Conservation (phyloP, 1,284 basidiomycete species). For the Trichosporon sp. region DNA sequence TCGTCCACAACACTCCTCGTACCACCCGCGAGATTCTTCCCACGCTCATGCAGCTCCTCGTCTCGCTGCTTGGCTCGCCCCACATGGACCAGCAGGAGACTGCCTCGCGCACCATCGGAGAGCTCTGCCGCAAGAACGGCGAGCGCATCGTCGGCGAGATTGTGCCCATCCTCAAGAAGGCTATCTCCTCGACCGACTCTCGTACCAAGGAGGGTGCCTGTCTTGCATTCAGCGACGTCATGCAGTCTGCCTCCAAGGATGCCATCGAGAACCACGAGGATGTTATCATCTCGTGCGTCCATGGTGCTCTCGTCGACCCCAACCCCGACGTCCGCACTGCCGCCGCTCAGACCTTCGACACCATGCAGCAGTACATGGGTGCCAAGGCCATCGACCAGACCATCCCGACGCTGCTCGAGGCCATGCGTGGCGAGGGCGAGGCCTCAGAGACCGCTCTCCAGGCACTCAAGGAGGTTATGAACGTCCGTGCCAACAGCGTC, state of each 20-base stretch:
- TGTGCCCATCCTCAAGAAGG: constrained; percentile 72
- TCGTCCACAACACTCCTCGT: constrained; percentile 72
- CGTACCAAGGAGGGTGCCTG: constrained; percentile 86
- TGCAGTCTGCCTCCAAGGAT: constrained; percentile 81
- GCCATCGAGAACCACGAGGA: constrained; percentile 90
- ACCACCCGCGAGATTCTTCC: constrained; percentile 91
- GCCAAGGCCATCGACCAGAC: constrained; percentile 93
- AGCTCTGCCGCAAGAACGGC: constrained; percentile 93
- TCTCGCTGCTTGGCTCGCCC: constrained; percentile 73
- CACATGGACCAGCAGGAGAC: constrained; percentile 92
- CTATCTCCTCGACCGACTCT: constrained; percentile 70
- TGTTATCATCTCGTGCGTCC: constrained; percentile 82
- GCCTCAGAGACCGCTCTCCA: constrained; percentile 89
- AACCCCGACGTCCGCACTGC: constrained; percentile 85
- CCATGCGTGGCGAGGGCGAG: constrained; percentile 85
- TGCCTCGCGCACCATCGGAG: constrained; percentile 79
- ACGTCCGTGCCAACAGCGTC: constrained; percentile 88
- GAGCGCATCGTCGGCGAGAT: constrained; percentile 88
- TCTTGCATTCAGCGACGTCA: constrained; percentile 81
- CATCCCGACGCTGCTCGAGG: constrained; percentile 90
- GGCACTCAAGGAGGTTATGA: constrained; percentile 92
- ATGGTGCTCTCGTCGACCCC: constrained; percentile 83
- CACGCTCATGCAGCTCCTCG: constrained; percentile 75
- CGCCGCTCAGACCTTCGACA: constrained; percentile 91
- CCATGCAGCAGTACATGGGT: constrained; percentile 82